These are phyloP conservation scores for Melaleuca alternifolia DNA, from an alignment of 345 rosid genomes.

Conservation along the genomic window DNA sequence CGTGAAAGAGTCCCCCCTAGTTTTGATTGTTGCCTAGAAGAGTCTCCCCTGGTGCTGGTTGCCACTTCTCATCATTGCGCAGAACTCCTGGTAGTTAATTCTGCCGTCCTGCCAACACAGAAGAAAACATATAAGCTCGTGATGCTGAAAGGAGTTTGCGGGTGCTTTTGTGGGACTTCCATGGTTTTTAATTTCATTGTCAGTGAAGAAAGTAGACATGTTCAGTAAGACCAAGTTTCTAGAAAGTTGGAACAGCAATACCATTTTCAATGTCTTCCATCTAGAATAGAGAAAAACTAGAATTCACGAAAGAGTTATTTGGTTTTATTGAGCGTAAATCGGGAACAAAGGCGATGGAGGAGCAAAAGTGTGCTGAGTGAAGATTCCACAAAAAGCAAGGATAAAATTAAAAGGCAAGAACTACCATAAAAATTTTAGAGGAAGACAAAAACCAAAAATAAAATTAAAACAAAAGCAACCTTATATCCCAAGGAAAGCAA, in stretches of 20 bases:
- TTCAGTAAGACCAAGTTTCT: neutral
- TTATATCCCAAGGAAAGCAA: neutral
- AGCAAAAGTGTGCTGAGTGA: neutral
- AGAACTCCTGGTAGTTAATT: constrained; percentile 78
- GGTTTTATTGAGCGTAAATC: neutral
- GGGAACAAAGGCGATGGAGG: neutral
- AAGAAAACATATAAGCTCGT: neutral
- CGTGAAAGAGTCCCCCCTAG: neutral
- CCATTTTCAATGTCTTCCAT: neutral
- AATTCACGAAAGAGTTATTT: neutral
- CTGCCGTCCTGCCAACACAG: constrained; percentile 61
- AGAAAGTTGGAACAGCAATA: neutral
- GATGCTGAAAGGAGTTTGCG: neutral
- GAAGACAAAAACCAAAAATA: neutral
- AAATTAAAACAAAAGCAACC: neutral
- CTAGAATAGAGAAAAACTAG: neutral
- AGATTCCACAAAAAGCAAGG: neutral
- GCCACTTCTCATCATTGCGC: constrained; percentile 85
- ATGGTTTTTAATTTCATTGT: neutral
- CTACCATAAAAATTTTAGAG: neutral
- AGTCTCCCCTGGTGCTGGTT: constrained; percentile 40
- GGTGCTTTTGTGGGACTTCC: neutral
- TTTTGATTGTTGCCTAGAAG: constrained; percentile 10
- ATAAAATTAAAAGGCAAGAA: neutral
- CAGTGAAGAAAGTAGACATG: neutral